phyloP scores from a whole-genome alignment of 805 yeast species.

The Zygosaccharomyces gambellarensis region DNA sequence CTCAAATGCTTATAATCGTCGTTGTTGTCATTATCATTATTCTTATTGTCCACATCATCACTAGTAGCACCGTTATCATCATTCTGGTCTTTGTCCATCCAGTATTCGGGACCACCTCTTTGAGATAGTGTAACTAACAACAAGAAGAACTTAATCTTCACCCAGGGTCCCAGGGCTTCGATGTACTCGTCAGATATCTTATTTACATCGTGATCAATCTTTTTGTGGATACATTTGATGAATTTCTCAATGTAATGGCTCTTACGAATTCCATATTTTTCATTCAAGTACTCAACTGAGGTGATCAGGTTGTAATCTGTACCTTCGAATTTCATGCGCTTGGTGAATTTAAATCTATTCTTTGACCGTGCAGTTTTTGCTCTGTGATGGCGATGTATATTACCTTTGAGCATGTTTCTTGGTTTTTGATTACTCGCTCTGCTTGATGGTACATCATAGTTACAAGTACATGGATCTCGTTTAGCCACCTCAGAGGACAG shows the following conservation, averaged over 20 bases:
- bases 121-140: conserved; percentile 31
- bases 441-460: neutral
- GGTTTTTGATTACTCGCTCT: neutral
- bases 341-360: conserved; percentile 22
- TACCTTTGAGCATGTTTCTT: neutral
- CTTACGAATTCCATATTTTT: conserved; percentile 32
- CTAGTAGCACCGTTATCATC: conserved; percentile 6
- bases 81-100: conserved; percentile 29
- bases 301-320: conserved; percentile 31
- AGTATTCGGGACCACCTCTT: conserved; percentile 36
- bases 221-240: conserved; percentile 31
- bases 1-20: neutral
- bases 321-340: conserved; percentile 23
- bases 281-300: conserved; percentile 30
- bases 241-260: conserved; percentile 29
- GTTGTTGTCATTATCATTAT: neutral
- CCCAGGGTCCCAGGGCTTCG: conserved; percentile 26
- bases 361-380: conserved; percentile 7
- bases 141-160: conserved; percentile 30
- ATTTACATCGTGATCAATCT: conserved; percentile 29
- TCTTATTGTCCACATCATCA: neutral
- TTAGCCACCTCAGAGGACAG: neutral
- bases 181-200: conserved; percentile 24
- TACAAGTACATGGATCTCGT: neutral
- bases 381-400: neutral